phyloP scores from a whole-genome alignment of 148 eudicot species.

The Vaccinium vitisidaea region DNA sequence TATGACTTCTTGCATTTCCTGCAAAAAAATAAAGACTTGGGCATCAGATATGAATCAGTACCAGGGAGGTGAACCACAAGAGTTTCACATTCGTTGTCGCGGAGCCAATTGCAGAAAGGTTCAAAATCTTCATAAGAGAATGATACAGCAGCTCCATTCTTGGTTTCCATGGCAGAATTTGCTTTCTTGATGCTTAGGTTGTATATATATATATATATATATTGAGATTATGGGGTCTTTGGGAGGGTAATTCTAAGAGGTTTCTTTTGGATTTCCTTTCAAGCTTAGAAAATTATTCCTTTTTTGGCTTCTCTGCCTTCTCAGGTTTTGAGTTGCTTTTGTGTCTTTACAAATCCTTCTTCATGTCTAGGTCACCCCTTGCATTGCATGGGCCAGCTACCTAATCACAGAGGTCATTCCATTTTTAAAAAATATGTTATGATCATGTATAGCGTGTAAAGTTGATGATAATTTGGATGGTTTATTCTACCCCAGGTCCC shows the following conservation, averaged over 20 bases:
- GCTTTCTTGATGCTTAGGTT: background rate
- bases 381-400: background rate
- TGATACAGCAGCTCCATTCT: background rate
- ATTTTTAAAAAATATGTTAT: background rate
- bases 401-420: background rate
- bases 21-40: background rate
- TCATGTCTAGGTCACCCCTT: conserved; percentile 7
- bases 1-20: no score
- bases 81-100: conserved; percentile 25
- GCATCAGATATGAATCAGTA: conserved; percentile 5
- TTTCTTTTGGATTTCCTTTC: background rate
- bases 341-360: background rate
- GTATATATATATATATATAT: background rate
- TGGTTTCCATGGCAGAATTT: conserved; percentile 10
- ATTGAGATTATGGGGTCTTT: background rate
- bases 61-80: conserved; percentile 47
- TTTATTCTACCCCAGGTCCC: no score
- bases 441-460: background rate
- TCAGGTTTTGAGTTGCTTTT: background rate
- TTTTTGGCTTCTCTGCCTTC: background rate
- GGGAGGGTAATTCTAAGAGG: background rate
- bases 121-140: conserved; percentile 38
- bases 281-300: background rate
- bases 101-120: conserved; percentile 45
- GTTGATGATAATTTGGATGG: no score